Conservation (phyloP, 2,329 filamentous ascomycete species). For the Colletotrichum lentis region DNA sequence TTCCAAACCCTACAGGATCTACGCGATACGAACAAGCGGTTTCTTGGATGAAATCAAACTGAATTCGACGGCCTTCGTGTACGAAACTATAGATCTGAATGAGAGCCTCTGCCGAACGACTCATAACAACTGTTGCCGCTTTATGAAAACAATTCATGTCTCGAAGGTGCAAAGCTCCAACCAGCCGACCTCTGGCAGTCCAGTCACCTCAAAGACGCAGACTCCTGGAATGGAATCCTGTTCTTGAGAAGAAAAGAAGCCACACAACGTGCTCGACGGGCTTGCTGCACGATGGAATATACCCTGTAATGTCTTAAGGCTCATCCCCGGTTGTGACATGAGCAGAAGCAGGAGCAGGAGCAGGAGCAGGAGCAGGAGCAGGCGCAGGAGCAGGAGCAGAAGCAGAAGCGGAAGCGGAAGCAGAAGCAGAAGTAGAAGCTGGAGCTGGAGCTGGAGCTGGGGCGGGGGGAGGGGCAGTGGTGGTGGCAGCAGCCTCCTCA, state of each 20-base stretch:
- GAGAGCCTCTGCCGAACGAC: neutral
- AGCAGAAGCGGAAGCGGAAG: too few relatives aligned
- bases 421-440: too few relatives aligned
- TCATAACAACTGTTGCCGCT: neutral
- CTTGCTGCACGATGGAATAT: neutral
- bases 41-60: neutral
- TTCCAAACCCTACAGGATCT: neutral
- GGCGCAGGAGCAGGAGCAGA: too few relatives aligned
- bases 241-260: neutral
- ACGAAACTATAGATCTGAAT: neutral
- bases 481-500: neutral
- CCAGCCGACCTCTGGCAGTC: neutral
- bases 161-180: neutral
- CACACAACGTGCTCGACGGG: neutral
- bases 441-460: too few relatives aligned
- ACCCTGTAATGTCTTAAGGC: neutral
- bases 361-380: too few relatives aligned
- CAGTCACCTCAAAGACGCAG: neutral
- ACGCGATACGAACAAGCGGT: neutral
- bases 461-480: too few relatives aligned
- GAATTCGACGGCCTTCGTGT: too few relatives aligned
- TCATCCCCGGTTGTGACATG: neutral
- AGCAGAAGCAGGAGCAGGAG: too few relatives aligned
- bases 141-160: neutral
- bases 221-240: too few relatives aligned